Evolutionary conservation across 2,329 filamentous ascomycete species (phyloP), one percentile per base, ranked within the genome.

Genomic region (Basipetospora chlamydospora): DNA sequence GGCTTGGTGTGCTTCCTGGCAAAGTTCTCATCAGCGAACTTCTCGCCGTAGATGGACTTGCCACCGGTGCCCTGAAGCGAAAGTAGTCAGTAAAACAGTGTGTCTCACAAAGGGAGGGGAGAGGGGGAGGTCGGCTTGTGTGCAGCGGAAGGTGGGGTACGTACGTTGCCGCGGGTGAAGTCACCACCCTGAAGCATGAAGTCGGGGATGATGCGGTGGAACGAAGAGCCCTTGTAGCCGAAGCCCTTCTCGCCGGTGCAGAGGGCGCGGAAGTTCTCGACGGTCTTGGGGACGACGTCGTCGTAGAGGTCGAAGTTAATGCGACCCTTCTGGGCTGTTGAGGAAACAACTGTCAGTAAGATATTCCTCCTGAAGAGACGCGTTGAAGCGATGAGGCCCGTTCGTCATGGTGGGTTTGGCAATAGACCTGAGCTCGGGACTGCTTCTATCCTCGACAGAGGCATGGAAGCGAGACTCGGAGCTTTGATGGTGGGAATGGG

Each of bases 131-230:
- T n/a, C n/a, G n/a, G n/a, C n/a, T n/a, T n/a, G n/a, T n/a, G n/a
- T n/a, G n/a, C 6, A 11, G 8, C 6, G 18, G 10, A 28, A 2
- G 16, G 8, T 26, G 37, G 22, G 31, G 15, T 30, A 64, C 82
- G 60, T 70, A 93, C 86, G 64, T 92, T 90, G 56, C 77, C 76
- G 56, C 81, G 81, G 63, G 85, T 92, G 70, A 92, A 92, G 73
- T 93, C 85, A 73, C 85, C 85, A 59, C 85, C 86, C 73, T 93
- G 86, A 51, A 93, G 79, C 86, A 93, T 93, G 73, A 93, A 93
- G 40, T 84, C 61, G 49, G 81, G 81, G 63, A 93, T 93, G 63
- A 94, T 79, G 52, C 86, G 84, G 74, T 94, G 85, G 79, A 93
- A 93, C 48, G 72, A 70, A 50, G 83, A 90, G 56, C 74, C 76